Percentiles rank a stretch among this genome's conserved stretches.
Conservation (phyloP, 2,329 filamentous ascomycete species). For the Emericellopsis atlantica region DNA sequence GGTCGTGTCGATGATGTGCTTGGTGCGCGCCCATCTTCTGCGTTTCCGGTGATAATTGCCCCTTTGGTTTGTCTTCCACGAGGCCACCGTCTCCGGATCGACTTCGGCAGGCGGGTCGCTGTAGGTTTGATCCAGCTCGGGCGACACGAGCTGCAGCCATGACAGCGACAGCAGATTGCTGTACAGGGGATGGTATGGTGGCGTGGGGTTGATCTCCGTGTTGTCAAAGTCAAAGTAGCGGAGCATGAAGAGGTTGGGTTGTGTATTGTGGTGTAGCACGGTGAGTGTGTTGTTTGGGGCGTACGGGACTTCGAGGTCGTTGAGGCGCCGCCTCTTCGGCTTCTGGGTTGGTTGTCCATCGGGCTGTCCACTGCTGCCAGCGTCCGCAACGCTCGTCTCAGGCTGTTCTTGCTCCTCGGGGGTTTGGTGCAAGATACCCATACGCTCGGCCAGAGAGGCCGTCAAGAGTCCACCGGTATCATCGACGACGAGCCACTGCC, state of each 20-base stretch:
- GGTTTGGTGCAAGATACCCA: conserved; percentile 60
- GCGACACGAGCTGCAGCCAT: conserved; percentile 83
- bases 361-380: background rate
- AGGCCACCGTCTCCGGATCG: conserved; percentile 46
- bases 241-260: conserved; percentile 77
- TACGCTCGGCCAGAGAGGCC: conserved; percentile 75
- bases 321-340: conserved; percentile 15
- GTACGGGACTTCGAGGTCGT: conserved; percentile 51
- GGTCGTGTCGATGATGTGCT: conserved; percentile 61
- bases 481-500: conserved; percentile 70
- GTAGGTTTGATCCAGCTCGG: conserved; percentile 64
- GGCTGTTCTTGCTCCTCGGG: conserved; percentile 11
- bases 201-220: conserved; percentile 43
- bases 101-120: conserved; percentile 47
- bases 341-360: background rate
- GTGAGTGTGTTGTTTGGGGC: conserved; percentile 66
- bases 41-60: conserved; percentile 84
- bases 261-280: conserved; percentile 66
- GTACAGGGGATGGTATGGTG: conserved; percentile 64
- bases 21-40: conserved; percentile 64
- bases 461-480: conserved; percentile 76
- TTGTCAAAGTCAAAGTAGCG: conserved; percentile 83
- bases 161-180: conserved; percentile 72
- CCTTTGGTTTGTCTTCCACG: conserved; percentile 71
- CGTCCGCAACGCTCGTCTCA: background rate